phyloP scores from a whole-genome alignment of 352 stramenopile genomes.

The Detonula confervacea region DNA sequence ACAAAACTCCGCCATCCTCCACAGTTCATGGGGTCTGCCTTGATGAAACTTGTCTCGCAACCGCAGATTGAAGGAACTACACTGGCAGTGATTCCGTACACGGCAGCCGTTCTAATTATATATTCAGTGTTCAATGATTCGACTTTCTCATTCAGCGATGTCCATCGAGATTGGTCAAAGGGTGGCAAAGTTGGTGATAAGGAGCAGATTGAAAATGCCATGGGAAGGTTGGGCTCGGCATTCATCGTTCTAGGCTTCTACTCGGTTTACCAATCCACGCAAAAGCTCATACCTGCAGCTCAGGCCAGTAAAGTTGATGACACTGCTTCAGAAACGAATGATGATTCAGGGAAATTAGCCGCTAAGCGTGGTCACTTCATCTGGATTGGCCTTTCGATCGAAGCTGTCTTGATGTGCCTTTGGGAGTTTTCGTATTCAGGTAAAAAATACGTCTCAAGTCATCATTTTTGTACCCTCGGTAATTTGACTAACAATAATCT shows the following conservation, averaged over 20 bases:
- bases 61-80: constrained; percentile 88
- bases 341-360: constrained; percentile 58
- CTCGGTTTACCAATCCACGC: constrained; percentile 51
- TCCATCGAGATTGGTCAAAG: constrained; percentile 54
- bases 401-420: constrained; percentile 90
- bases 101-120: constrained; percentile 31
- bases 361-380: constrained; percentile 94
- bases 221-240: constrained; percentile 59
- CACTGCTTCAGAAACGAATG: constrained; percentile 84
- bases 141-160: constrained; percentile 32
- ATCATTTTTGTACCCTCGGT: too few relatives aligned
- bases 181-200: constrained; percentile 34
- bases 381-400: constrained; percentile 87
- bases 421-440: constrained; percentile 98
- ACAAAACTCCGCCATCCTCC: constrained; percentile 95
- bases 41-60: constrained; percentile 90
- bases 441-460: too few relatives aligned
- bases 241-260: constrained; percentile 62
- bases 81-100: constrained; percentile 73
- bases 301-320: constrained; percentile 24
- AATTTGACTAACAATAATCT: too few relatives aligned
- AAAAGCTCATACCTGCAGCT: constrained; percentile 86
- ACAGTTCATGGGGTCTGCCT: constrained; percentile 90
- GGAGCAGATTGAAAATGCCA: constrained; percentile 49
- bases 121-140: constrained; percentile 47